These are phyloP conservation scores for Auricularia auricula-judae DNA, from an alignment of 768 basidiomycete species.

Conservation along the genomic window DNA sequence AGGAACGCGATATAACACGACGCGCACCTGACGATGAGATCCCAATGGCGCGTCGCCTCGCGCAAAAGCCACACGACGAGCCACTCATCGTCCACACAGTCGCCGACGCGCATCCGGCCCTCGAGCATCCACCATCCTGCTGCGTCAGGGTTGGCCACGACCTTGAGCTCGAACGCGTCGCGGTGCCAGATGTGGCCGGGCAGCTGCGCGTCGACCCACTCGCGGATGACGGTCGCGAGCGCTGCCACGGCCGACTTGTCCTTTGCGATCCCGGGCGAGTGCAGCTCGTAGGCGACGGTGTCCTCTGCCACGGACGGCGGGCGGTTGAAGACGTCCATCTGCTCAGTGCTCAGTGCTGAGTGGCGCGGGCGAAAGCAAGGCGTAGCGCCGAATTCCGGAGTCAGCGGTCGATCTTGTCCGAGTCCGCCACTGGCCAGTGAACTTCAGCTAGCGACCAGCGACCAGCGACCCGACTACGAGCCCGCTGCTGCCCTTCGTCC, in stretches of 20 bases:
- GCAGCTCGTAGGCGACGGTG: conserved; percentile 65
- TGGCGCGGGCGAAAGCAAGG: too few relatives aligned
- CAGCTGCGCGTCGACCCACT: conserved; percentile 43
- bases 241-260: conserved; percentile 53
- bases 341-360: background rate
- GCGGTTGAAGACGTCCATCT: conserved; percentile 62
- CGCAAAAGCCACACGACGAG: conserved; percentile 80
- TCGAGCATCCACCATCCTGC: conserved; percentile 49
- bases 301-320: conserved; percentile 78
- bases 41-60: conserved; percentile 68
- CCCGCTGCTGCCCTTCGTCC: too few relatives aligned
- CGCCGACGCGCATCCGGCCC: conserved; percentile 84
- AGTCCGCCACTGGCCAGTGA: too few relatives aligned
- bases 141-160: conserved; percentile 26
- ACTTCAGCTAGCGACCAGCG: too few relatives aligned
- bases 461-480: too few relatives aligned
- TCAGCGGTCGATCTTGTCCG: too few relatives aligned
- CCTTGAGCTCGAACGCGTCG: conserved; percentile 70
- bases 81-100: conserved; percentile 99
- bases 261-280: conserved; percentile 36
- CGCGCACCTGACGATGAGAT: conserved; percentile 65
- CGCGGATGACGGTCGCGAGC: conserved; percentile 56
- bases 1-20: background rate
- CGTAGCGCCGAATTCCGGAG: background rate
- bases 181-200: conserved; percentile 64